Evolutionary conservation across 2,329 filamentous ascomycete genomes (phyloP), one percentile per base, ranked within the genome.

Genomic region (Aspergillus hiratsukae): DNA sequence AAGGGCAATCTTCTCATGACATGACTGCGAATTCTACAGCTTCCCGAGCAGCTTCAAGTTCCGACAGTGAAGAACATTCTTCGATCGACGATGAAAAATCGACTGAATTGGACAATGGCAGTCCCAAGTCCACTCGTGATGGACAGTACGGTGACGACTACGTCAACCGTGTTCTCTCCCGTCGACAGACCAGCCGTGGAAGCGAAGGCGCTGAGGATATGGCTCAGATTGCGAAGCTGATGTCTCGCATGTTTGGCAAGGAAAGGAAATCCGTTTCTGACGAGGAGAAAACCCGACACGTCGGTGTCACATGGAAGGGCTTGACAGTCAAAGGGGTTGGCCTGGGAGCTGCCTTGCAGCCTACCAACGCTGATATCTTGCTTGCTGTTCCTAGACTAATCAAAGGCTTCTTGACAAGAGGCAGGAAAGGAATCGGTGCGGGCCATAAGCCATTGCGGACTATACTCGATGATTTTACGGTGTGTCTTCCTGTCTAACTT

Each of bases 301-400:
- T 83, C 27, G 88, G 88, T 35, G 84, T 91, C 11, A 74, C 89
- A 4, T 91, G 88, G 76, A 86, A 86, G 49, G 78, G 87, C 53
- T 73, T 91, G 28, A 89, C 85, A 0, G 87, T 91, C 19, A 87
- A 85, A 55, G 88, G 88, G 0, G 80, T 85, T 54, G 88, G 88
- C 0, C 75, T 89, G 0, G 87, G 87, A 0, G 86, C 87, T 23
- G 80, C 80, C 4, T 66, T 85, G 28, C 82, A 85, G 59, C 80
- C 80, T 4, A 84, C 82, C 0, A 78, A 82, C 53, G 78, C 78
- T 0, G 83, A 84, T 61, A 71, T 84, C 3, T 81, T 86, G 60
- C 68, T 84, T 19, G 77, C 72, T 0, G 70, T 83, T 2, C 72
- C 77, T 23, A 72, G 82, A 10, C 69, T 78, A 7, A 59, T 80